Evolutionary conservation across 306 rosid species (phyloP).

Genomic region (Casuarina glauca): DNA sequence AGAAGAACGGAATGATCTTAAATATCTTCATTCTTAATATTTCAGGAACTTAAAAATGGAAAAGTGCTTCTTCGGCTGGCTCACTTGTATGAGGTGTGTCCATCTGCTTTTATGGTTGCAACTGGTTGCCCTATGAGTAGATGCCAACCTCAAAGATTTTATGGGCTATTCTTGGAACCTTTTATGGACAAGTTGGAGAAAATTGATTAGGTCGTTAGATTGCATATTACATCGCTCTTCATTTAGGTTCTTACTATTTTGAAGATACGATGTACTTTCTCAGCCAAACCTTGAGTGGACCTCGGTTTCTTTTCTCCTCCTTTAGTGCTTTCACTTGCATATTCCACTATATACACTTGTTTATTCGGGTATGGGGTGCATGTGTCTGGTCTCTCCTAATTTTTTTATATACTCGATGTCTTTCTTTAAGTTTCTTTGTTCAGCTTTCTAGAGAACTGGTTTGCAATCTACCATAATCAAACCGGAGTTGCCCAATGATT

Average conservation of each 20-base stretch:
- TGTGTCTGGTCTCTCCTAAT: background rate
- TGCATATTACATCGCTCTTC: background rate
- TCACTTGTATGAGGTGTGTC: slow-evolving; percentile 71
- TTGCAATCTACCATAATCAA: background rate
- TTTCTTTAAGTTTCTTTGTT: background rate
- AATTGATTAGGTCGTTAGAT: background rate
- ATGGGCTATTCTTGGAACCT: background rate
- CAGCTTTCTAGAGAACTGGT: background rate
- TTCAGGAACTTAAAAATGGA: slow-evolving; percentile 80
- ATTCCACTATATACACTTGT: background rate
- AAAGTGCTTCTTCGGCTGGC: slow-evolving; percentile 77
- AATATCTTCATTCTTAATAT: slow-evolving; percentile 24
- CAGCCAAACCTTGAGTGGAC: slow-evolving; percentile 1
- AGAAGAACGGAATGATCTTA: no score
- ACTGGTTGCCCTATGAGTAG: slow-evolving; percentile 15
- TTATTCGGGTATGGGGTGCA: background rate
- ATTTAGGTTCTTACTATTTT: background rate
- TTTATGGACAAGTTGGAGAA: background rate
- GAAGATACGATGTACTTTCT: background rate
- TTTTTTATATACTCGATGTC: background rate
- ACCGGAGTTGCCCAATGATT: background rate
- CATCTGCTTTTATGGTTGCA: slow-evolving; percentile 21
- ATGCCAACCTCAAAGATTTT: background rate
- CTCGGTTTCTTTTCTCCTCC: background rate
- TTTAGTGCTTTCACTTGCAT: slow-evolving; percentile 16